Percentiles rank a stretch among this genome's conserved stretches.
Conservation (phyloP, 108 stramenopile species). For the Skeletonema tropicum region DNA sequence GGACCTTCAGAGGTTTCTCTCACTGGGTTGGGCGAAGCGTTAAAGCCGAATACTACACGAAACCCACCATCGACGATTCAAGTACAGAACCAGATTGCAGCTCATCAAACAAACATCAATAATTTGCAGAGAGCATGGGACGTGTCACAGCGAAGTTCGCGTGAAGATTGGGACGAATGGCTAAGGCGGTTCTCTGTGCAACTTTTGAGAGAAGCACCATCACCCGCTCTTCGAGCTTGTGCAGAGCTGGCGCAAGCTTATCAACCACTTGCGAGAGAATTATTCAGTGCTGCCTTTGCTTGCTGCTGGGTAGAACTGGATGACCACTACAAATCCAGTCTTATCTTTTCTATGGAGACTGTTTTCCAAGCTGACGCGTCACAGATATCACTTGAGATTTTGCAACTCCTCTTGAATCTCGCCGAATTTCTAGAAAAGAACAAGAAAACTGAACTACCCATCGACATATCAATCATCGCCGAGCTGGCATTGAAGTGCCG, state of each 20-base stretch:
- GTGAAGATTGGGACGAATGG: conserved; percentile 99
- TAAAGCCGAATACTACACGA: conserved; percentile 10
- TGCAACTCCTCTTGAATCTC: conserved; percentile 94
- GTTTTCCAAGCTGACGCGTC: conserved; percentile 91
- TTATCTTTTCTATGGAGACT: conserved; percentile 85
- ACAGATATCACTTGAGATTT: conserved; percentile 75
- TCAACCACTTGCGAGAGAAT: conserved; percentile 92
- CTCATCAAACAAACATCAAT: conserved; percentile 62
- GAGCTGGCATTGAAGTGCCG: conserved; percentile 94
- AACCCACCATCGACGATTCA: conserved; percentile 50
- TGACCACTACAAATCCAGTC: conserved; percentile 67
- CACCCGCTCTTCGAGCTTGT: conserved; percentile 91
- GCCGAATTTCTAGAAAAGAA: conserved; percentile 96
- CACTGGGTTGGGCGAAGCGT: conserved; percentile 31
- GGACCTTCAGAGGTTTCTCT: conserved; percentile 41
- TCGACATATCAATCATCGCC: conserved; percentile 90
- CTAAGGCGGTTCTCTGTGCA: conserved; percentile 91
- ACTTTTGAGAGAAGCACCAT: conserved; percentile 94
- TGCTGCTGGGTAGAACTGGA: conserved; percentile 94
- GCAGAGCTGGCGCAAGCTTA: conserved; percentile 93
- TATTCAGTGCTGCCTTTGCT: conserved; percentile 97
- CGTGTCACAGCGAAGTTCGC: conserved; percentile 84
- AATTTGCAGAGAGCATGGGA: conserved; percentile 93
- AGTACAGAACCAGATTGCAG: conserved; percentile 45
- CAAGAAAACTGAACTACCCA: conserved; percentile 85